These are phyloP conservation scores for Arthrobotrys megalospora DNA, from an alignment of 2,329 filamentous ascomycete species.

Conservation along the genomic window DNA sequence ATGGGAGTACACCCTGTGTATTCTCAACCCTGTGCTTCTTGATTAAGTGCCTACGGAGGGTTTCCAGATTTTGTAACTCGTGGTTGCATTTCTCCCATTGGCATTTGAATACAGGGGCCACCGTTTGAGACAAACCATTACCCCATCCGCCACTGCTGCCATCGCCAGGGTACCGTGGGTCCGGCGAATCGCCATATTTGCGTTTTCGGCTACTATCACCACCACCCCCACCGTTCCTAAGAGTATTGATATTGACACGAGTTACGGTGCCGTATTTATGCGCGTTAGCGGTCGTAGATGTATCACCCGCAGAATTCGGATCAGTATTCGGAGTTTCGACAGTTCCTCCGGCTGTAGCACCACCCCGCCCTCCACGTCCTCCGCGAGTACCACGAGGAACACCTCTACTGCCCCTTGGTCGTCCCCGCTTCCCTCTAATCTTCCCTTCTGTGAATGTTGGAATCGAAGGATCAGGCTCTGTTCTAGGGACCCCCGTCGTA, in stretches of 20 bases:
- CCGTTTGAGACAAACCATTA: not conserved
- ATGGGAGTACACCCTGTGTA: constrained; percentile 67
- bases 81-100: constrained; percentile 73
- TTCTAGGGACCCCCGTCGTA: constrained; percentile 11
- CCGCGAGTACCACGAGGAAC: constrained; percentile 8
- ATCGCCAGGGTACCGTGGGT: constrained; percentile 24
- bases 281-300: constrained; percentile 33
- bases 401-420: constrained; percentile 49
- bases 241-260: constrained; percentile 25
- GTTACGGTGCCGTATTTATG: constrained; percentile 39
- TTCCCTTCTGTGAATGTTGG: constrained; percentile 3
- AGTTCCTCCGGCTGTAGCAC: not conserved
- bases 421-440: constrained; percentile 37
- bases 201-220: constrained; percentile 30
- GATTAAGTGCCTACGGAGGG: constrained; percentile 73
- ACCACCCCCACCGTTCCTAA: constrained; percentile 14
- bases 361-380: constrained; percentile 27
- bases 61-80: constrained; percentile 75
- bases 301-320: constrained; percentile 24
- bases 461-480: constrained; percentile 12
- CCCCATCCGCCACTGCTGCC: not conserved
- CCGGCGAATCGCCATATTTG: constrained; percentile 38
- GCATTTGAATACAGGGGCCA: constrained; percentile 71
- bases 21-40: constrained; percentile 71
- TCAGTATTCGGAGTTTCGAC: not conserved